These are phyloP conservation scores for Geotrichum europaeum DNA, from an alignment of 1,139 yeast genomes.

Conservation along the genomic window DNA sequence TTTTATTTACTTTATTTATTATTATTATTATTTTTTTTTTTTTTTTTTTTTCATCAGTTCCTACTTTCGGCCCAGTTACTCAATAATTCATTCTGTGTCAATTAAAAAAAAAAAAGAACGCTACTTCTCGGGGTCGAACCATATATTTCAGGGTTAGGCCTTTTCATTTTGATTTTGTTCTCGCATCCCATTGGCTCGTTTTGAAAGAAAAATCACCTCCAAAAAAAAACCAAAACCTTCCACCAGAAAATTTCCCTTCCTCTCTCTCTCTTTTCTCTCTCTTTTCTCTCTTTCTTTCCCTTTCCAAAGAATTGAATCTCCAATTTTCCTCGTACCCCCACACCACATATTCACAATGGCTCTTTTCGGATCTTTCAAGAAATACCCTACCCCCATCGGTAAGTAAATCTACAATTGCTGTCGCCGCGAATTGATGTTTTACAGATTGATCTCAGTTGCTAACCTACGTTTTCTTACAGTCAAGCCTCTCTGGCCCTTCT, in stretches of 20 bases:
- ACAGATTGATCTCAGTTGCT: background rate
- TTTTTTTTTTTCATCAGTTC: no score
- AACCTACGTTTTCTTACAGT: slow-evolving; percentile 25
- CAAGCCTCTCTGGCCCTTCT: slow-evolving; percentile 66
- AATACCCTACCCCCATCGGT: slow-evolving; percentile 45
- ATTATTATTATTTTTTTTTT: no score
- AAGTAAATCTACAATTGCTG: slow-evolving; percentile 16
- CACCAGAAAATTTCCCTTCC: background rate
- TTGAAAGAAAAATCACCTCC: background rate
- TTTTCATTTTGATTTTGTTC: background rate
- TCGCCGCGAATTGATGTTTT: background rate
- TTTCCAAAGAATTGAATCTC: background rate
- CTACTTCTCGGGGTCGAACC: background rate
- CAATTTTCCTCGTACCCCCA: background rate
- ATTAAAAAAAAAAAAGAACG: background rate
- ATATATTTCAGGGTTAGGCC: background rate
- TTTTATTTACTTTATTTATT: no score
- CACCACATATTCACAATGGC: slow-evolving; percentile 11
- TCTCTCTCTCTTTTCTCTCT: slow-evolving; percentile 3
- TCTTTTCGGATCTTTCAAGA: slow-evolving; percentile 29
- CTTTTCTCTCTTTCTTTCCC: background rate
- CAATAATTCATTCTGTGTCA: background rate
- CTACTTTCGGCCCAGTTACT: no score
- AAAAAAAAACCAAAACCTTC: background rate
- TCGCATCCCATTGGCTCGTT: background rate